A percentile compares a stretch with the other conserved stretches of the same genome.
These are phyloP conservation scores for Entonaema liquescens DNA, from an alignment of 495 filamentous ascomycete genomes.

Conservation along the genomic window DNA sequence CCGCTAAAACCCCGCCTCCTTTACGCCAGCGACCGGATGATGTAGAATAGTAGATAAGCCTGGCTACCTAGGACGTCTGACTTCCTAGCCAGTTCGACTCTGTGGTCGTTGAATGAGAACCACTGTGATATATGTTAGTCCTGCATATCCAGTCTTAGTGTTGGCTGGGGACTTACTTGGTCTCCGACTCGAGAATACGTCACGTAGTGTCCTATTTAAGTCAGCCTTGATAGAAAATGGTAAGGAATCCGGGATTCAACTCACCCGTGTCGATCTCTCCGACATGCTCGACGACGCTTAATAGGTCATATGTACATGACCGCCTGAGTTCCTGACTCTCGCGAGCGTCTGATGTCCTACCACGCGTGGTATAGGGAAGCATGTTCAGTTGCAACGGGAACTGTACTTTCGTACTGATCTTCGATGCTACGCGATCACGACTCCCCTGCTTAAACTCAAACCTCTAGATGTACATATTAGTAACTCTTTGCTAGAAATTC, in stretches of 20 bases:
- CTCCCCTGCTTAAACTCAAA: constrained; percentile 75
- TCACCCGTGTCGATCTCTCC: constrained; percentile 80
- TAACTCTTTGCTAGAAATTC: neutral
- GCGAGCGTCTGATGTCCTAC: constrained; percentile 49
- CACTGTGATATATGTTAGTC: constrained; percentile 60
- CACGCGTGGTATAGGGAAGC: constrained; percentile 81
- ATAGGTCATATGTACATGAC: constrained; percentile 77
- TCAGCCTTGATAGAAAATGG: constrained; percentile 39
- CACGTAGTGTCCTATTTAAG: constrained; percentile 73
- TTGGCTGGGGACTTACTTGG: constrained; percentile 61
- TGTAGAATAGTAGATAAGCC: constrained; percentile 90
- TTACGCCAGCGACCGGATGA: constrained; percentile 68
- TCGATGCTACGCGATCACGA: constrained; percentile 69
- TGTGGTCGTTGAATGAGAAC: constrained; percentile 92
- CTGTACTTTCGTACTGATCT: constrained; percentile 80
- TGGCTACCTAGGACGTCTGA: constrained; percentile 81
- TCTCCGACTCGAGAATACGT: constrained; percentile 83
- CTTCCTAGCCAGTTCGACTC: constrained; percentile 79
- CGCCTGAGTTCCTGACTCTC: constrained; percentile 60
- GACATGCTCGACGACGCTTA: constrained; percentile 85
- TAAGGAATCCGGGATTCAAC: neutral
- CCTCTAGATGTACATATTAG: constrained; percentile 58
- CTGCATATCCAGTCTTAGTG: neutral
- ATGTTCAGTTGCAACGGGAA: constrained; percentile 90
- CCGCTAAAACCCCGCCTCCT: neutral